Conservation (phyloP, 2,329 filamentous ascomycete genomes). For the Colletotrichum filicis region DNA sequence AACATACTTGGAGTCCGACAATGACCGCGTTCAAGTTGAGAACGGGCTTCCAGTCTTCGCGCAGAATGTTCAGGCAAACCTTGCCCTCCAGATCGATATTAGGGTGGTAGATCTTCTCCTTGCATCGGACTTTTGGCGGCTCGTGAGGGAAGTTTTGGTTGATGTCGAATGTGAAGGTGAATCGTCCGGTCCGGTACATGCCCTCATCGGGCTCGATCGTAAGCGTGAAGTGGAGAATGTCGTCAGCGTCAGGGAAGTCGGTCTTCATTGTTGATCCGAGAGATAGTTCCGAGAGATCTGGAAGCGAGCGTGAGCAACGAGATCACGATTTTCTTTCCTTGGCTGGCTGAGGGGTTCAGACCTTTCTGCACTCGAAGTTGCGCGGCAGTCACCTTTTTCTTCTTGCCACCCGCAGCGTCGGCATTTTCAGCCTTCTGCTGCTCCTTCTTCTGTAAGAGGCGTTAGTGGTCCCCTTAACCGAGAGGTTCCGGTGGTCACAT, state of each 20-base stretch:
- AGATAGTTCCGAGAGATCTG: conserved; percentile 85
- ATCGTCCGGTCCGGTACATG: conserved; percentile 87
- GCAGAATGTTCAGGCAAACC: conserved; percentile 95
- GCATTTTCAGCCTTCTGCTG: conserved; percentile 94
- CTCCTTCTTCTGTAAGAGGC: conserved; percentile 81
- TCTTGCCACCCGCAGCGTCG: conserved; percentile 79
- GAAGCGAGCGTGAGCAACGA: conserved; percentile 4
- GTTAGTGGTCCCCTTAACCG: conserved; percentile 2
- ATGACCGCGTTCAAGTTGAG: conserved; percentile 97
- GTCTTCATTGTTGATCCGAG: conserved; percentile 84
- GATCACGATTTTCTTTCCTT: conserved; percentile 6
- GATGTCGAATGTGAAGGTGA: conserved; percentile 92
- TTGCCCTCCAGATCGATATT: conserved; percentile 99
- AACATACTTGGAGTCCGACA: conserved; percentile 83
- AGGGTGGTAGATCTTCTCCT: conserved; percentile 98
- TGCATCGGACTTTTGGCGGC: conserved; percentile 96
- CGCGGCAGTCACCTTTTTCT: conserved; percentile 98
- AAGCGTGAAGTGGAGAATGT: conserved; percentile 86
- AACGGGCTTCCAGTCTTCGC: conserved; percentile 99
- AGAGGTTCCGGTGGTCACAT: conserved; percentile 42
- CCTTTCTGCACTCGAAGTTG: conserved; percentile 97
- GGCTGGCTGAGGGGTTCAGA: conserved; percentile 48
- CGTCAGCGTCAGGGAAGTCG: conserved; percentile 83
- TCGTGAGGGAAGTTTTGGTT: conserved; percentile 97
- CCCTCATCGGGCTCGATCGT: conserved; percentile 87